Evolutionary conservation across 441 rosid genomes (phyloP), one percentile per base, ranked within the genome.

Genomic region (Eutrema salsugineum): DNA sequence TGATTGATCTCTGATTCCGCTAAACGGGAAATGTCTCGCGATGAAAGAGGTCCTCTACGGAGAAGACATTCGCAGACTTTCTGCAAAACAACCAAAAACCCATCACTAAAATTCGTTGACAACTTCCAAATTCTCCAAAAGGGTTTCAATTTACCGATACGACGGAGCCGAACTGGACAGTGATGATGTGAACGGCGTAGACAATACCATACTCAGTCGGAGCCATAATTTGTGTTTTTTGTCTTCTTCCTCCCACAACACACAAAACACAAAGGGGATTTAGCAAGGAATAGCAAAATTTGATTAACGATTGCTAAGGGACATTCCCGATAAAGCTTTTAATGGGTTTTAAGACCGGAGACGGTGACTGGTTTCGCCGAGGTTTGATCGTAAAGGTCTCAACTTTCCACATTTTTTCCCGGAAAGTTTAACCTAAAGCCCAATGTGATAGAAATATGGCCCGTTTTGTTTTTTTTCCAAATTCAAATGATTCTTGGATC

Each of bases 21-120:
- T 66, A 72, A 70, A 20, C 85, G 84, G n/a, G 59, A 76, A 58
- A 90, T 79, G 50, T 78, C 75, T 49, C 70, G 83, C 43, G 85
- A 70, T 1, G 83, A 78, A 32, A 90, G 82, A n/a, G 92, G 82
- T 35, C 96, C 96, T 75, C 51, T 85, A 2, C 86, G 84, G 69
- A 94, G 91, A 61, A 91, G 92, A 76, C 89, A 92, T 73, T 91
- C 94, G 30, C 94, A 91, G 0, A 88, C 94, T 85, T 85, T 92
- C 98, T 95, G 90, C 68, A 38, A 58, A 38, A 20, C 1, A 42
- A 44, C n/a, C 35, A 35, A 30, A 38, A 66, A 59, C 35, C 62
- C 32, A 17, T 8, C 40, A 54, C 5, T 33, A 15, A 12, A 50
- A 71, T 14, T 42, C 11, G 22, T 15, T 1, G 72, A 8, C 62